These are phyloP conservation scores for Bassia scoparia DNA, from an alignment of 148 eudicot species.

Conservation along the genomic window DNA sequence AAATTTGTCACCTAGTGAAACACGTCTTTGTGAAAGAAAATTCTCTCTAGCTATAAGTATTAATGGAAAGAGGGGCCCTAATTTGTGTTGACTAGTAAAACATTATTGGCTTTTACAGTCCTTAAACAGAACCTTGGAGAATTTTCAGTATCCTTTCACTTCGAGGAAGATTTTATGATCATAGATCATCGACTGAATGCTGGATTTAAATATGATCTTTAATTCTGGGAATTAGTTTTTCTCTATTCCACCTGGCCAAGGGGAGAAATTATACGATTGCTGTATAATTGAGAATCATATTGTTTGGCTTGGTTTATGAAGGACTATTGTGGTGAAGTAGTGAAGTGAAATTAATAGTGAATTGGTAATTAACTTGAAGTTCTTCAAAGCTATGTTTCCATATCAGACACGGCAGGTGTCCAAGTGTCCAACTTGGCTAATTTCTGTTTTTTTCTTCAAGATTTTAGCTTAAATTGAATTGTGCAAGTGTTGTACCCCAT, in stretches of 20 bases:
- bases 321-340: background rate
- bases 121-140: background rate
- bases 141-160: background rate
- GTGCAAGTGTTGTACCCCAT: no score
- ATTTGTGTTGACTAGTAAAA: no score
- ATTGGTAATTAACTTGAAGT: background rate
- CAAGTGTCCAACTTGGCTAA: no score
- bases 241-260: background rate
- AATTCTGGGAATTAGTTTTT: background rate
- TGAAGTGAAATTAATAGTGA: background rate
- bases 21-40: background rate
- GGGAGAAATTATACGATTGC: background rate
- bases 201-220: background rate
- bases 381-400: no score
- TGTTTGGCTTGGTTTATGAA: background rate
- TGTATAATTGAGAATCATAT: background rate
- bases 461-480: no score
- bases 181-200: background rate
- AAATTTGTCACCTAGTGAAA: background rate
- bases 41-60: background rate
- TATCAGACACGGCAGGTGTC: no score
- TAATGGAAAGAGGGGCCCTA: background rate
- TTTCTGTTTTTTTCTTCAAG: no score
- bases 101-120: no score
- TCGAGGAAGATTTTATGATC: background rate